These are phyloP conservation scores for Linum lewisii DNA, from an alignment of 345 rosid genomes.

Conservation along the genomic window DNA sequence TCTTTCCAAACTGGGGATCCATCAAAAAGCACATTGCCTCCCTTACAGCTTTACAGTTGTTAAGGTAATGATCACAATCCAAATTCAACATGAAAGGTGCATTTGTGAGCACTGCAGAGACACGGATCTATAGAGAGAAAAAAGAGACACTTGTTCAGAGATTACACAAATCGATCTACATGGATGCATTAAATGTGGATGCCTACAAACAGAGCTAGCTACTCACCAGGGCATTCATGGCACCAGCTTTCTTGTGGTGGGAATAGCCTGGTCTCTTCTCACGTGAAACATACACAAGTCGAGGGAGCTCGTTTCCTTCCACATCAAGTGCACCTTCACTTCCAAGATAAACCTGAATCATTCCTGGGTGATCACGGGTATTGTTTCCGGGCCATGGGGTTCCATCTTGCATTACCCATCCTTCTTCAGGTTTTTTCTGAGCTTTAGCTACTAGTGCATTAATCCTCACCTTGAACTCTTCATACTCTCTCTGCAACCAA, in stretches of 20 bases:
- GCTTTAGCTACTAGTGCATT: conserved; percentile 91
- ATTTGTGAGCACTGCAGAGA: conserved; percentile 90
- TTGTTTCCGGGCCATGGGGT: conserved; percentile 99
- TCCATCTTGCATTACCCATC: conserved; percentile 99
- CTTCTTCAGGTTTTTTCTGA: conserved; percentile 95
- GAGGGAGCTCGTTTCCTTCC: conserved; percentile 83
- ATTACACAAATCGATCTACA: neutral
- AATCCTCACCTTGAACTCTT: conserved; percentile 91
- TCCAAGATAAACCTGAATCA: conserved; percentile 98
- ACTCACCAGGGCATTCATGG: conserved; percentile 89
- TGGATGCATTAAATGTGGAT: neutral
- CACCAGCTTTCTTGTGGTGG: conserved; percentile 99
- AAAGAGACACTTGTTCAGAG: neutral
- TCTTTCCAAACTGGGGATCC: conserved; percentile 96
- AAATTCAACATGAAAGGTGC: conserved; percentile 86
- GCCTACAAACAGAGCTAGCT: neutral
- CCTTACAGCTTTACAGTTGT: conserved; percentile 80
- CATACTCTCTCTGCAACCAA: conserved; percentile 68
- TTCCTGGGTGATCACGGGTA: conserved; percentile 98
- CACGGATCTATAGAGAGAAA: conserved; percentile 52
- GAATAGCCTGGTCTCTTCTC: conserved; percentile 91
- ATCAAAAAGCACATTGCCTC: conserved; percentile 97
- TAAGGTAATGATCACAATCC: conserved; percentile 95
- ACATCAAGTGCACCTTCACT: conserved; percentile 86
- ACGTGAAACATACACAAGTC: conserved; percentile 89